These are phyloP conservation scores for Paxillus involutus DNA, from an alignment of 768 basidiomycete species.

Conservation along the genomic window DNA sequence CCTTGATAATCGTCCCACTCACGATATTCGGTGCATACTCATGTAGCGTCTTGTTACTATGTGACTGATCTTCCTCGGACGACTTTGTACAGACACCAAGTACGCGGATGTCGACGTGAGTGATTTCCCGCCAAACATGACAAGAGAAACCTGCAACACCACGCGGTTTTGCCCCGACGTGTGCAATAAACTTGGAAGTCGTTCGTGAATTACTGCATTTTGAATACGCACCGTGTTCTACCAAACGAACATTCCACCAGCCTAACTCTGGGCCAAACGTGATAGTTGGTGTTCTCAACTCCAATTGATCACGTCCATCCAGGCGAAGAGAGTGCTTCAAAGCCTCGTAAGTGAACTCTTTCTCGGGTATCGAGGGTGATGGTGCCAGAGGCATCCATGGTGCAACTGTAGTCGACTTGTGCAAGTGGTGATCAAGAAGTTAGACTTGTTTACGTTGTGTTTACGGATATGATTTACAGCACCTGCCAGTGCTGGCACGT, in stretches of 20 bases:
- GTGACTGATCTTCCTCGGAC: no score
- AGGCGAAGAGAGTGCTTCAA: slow-evolving; percentile 79
- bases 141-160: no score
- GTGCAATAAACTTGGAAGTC: slow-evolving; percentile 47
- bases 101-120: no score
- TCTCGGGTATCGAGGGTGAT: slow-evolving; percentile 88
- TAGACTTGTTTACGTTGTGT: no score
- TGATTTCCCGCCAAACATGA: no score
- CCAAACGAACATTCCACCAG: slow-evolving; percentile 86
- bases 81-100: no score
- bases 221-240: slow-evolving; percentile 68
- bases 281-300: slow-evolving; percentile 64
- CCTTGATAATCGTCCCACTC: no score
- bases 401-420: background rate
- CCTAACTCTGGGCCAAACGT: slow-evolving; percentile 84
- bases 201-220: background rate
- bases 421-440: background rate
- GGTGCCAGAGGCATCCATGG: slow-evolving; percentile 73
- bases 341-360: slow-evolving; percentile 77
- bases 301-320: slow-evolving; percentile 73
- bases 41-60: no score
- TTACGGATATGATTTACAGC: no score
- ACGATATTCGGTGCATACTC: no score
- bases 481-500: no score
- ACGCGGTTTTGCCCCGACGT: slow-evolving; percentile 78